Evolutionary conservation across 2,329 filamentous ascomycete genomes (phyloP).

Genomic region (Anthostomella pinea): DNA sequence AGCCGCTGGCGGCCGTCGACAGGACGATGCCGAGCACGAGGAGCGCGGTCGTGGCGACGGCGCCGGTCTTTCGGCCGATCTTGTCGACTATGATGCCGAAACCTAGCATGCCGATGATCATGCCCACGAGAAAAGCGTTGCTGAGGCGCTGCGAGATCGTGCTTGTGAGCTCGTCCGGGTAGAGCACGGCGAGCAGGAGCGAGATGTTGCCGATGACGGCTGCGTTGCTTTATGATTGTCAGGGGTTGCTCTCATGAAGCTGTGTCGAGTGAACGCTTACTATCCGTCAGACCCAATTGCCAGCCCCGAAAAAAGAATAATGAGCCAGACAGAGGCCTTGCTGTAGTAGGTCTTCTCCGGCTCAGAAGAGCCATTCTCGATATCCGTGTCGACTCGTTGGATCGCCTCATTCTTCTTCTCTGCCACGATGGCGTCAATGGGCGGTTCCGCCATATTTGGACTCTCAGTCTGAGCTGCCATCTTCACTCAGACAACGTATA

Average conservation of each 20-base stretch:
- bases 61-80: slow-evolving; percentile 47
- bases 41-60: slow-evolving; percentile 44
- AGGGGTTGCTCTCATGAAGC: not conserved
- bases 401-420: slow-evolving; percentile 3
- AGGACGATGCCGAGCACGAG: slow-evolving; percentile 46
- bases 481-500: not conserved
- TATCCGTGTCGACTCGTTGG: slow-evolving; percentile 1
- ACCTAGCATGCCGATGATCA: slow-evolving; percentile 54
- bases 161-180: slow-evolving; percentile 40
- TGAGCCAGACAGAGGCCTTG: slow-evolving; percentile 40
- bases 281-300: slow-evolving; percentile 46
- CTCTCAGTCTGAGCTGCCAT: not conserved
- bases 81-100: slow-evolving; percentile 50
- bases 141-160: slow-evolving; percentile 49
- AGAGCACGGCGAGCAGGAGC: slow-evolving; percentile 39
- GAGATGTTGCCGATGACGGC: slow-evolving; percentile 45
- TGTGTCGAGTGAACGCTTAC: slow-evolving; percentile 22
- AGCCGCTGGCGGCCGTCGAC: slow-evolving; percentile 44
- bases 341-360: slow-evolving; percentile 30
- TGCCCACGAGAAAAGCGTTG: slow-evolving; percentile 54
- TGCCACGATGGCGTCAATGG: not conserved
- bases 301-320: slow-evolving; percentile 44
- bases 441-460: not conserved
- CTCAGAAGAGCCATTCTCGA: not conserved
- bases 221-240: slow-evolving; percentile 34